A percentile compares a stretch with the other conserved stretches of the same genome.
phyloP scores from a whole-genome alignment of 108 stramenopile species.

The Nannochloropsis gaditana region DNA sequence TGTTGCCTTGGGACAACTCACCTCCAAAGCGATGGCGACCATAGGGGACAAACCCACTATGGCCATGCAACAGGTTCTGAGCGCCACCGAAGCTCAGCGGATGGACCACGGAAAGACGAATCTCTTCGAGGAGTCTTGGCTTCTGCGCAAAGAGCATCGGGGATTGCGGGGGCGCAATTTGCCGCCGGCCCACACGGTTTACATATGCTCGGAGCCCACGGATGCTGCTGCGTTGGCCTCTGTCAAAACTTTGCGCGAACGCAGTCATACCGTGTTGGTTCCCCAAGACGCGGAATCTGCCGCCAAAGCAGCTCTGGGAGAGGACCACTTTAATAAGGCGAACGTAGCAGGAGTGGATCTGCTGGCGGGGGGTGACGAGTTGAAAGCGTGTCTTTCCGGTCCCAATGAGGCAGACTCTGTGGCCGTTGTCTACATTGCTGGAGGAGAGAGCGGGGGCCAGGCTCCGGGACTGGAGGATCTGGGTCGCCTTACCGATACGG shows the following conservation, averaged over 20 bases:
- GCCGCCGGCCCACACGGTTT: neutral
- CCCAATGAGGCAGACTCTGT: neutral
- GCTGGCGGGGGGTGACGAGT: neutral
- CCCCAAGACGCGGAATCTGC: slow-evolving; percentile 1
- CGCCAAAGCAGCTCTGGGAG: neutral
- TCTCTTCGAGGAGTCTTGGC: neutral
- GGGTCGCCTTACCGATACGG: neutral
- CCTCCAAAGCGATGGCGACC: neutral
- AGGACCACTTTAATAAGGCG: neutral
- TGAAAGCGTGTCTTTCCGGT: neutral
- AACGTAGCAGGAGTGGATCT: slow-evolving; percentile 14
- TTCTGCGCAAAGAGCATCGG: neutral
- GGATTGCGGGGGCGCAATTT: neutral
- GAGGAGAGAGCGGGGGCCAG: neutral
- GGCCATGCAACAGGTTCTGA: neutral
- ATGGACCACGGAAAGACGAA: neutral
- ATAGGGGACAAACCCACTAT: neutral
- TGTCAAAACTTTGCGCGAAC: neutral
- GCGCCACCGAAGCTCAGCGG: neutral
- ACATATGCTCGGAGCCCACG: slow-evolving; percentile 17
- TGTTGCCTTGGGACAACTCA: neutral
- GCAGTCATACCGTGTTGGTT: neutral
- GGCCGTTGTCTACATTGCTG: neutral
- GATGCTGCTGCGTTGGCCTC: neutral
- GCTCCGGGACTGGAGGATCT: neutral